Evolutionary conservation across 805 yeast species (phyloP).

Genomic region (Candida nonsorbophila): DNA sequence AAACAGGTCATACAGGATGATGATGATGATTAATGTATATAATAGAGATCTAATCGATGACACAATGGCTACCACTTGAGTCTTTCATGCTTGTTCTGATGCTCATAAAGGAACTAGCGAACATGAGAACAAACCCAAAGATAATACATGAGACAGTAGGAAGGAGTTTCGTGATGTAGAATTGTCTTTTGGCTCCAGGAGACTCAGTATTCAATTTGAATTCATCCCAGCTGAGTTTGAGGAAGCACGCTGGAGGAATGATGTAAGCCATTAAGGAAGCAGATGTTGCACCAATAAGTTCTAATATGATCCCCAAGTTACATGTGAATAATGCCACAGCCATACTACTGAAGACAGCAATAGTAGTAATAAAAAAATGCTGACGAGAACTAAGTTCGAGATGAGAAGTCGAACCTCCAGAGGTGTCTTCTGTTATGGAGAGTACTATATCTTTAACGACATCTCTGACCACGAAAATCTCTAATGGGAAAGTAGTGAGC

Average conservation of each 20-base stretch:
- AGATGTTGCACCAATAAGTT: slow-evolving; percentile 87
- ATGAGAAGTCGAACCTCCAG: slow-evolving; percentile 15
- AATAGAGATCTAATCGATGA: slow-evolving; percentile 16
- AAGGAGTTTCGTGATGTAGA: slow-evolving; percentile 37
- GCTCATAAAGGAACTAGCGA: slow-evolving; percentile 76
- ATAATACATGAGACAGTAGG: slow-evolving; percentile 57
- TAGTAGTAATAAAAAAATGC: slow-evolving; percentile 63
- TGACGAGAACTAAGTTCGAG: slow-evolving; percentile 39
- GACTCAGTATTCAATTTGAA: slow-evolving; percentile 12
- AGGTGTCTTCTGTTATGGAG: slow-evolving; percentile 15
- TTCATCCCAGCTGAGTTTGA: slow-evolving; percentile 55
- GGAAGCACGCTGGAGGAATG: slow-evolving; percentile 78
- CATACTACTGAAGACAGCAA: slow-evolving; percentile 66
- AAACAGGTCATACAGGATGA: slow-evolving; percentile 19
- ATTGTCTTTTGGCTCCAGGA: slow-evolving; percentile 17
- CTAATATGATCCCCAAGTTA: slow-evolving; percentile 83
- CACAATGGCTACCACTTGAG: slow-evolving; percentile 48
- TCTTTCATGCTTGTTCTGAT: slow-evolving; percentile 38
- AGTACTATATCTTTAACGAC: slow-evolving; percentile 64
- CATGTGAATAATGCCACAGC: slow-evolving; percentile 73
- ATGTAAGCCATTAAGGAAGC: slow-evolving; percentile 92
- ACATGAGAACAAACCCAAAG: slow-evolving; percentile 76
- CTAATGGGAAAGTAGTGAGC: slow-evolving; percentile 89
- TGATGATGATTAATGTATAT: slow-evolving; percentile 13
- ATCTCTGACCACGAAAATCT: slow-evolving; percentile 84